phyloP scores from a whole-genome alignment of 306 rosid species.

The Sphenostylis stenocarpa region DNA sequence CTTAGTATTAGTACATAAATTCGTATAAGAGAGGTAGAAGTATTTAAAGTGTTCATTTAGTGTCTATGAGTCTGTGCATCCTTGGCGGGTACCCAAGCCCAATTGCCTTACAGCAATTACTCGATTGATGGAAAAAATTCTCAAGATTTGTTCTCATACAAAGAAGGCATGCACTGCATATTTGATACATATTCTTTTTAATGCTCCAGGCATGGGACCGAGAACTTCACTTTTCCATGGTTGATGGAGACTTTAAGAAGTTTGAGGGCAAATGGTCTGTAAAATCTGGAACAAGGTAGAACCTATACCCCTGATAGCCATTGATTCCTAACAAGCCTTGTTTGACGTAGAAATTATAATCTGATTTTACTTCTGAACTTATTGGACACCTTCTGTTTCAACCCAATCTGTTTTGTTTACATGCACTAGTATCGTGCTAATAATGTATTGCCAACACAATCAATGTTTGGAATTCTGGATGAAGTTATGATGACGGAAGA shows the following conservation, averaged over 20 bases:
- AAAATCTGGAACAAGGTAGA: constrained; percentile 75
- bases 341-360: constrained; percentile 18
- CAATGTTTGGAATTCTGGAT: background rate
- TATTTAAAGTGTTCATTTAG: background rate
- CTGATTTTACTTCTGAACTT: constrained; percentile 3
- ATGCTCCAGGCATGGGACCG: constrained; percentile 71
- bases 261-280: constrained; percentile 96
- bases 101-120: background rate
- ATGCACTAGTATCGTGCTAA: background rate
- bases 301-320: constrained; percentile 25
- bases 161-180: background rate
- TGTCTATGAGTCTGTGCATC: background rate
- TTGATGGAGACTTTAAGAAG: constrained; percentile 96
- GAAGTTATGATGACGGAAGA: background rate
- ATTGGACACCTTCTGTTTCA: background rate
- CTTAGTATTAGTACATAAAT: background rate
- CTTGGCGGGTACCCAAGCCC: background rate
- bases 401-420: background rate
- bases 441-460: background rate
- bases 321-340: constrained; percentile 2
- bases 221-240: constrained; percentile 93
- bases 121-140: background rate
- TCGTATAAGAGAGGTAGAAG: background rate
- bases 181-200: background rate
- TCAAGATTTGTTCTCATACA: background rate